These are phyloP conservation scores for Populus pruinosa DNA, from an alignment of 345 rosid species.

Conservation along the genomic window DNA sequence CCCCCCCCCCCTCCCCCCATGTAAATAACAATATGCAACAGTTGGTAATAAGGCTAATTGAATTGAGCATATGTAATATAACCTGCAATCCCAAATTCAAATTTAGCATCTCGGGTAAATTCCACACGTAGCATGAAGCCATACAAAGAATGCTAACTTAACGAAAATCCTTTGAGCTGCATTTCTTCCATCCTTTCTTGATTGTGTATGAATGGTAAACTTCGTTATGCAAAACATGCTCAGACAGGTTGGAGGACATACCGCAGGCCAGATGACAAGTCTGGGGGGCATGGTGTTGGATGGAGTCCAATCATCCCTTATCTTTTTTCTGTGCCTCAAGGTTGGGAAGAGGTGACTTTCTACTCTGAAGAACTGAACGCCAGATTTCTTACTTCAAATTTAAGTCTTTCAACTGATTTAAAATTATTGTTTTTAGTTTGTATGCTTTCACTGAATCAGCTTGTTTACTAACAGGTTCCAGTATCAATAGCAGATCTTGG, in stretches of 20 bases:
- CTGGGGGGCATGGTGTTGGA: constrained; percentile 98
- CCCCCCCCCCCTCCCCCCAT: not conserved
- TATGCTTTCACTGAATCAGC: not conserved
- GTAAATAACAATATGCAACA: not conserved
- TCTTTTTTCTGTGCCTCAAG: constrained; percentile 61
- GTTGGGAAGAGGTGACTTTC: constrained; percentile 73
- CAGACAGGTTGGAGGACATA: constrained; percentile 99
- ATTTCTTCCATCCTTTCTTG: not conserved
- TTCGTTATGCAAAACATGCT: constrained; percentile 36
- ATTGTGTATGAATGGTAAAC: constrained; percentile 12
- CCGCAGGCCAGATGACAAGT: constrained; percentile 89
- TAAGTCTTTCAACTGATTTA: not conserved
- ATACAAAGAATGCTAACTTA: not conserved
- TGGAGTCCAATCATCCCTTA: constrained; percentile 98
- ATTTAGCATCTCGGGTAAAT: not conserved
- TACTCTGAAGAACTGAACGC: not conserved
- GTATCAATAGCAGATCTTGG: constrained; percentile 96
- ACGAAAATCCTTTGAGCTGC: not conserved
- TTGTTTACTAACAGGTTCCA: constrained; percentile 55
- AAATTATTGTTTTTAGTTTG: no score
- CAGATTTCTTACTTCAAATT: not conserved
- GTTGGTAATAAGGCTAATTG: not conserved
- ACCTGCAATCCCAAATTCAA: not conserved
- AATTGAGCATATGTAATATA: no score
- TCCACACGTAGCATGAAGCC: not conserved